Evolutionary conservation across 495 filamentous ascomycete species (phyloP).

Genomic region (Neurospora africana): DNA sequence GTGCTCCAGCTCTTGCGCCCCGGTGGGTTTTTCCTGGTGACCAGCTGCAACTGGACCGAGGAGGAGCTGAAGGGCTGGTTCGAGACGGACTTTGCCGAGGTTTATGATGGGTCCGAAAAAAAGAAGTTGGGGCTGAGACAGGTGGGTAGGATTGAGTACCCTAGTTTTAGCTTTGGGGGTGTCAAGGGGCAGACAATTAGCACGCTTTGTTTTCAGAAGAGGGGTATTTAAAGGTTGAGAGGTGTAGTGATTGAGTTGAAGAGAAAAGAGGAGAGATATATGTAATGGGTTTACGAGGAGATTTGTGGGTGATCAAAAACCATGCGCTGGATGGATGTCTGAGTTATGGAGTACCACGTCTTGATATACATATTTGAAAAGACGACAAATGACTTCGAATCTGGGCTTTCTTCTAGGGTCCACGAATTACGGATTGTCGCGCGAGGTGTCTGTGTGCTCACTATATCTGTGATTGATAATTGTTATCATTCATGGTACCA

Average conservation of each 20-base stretch:
- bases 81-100: conserved; percentile 21
- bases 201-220: conserved; percentile 63
- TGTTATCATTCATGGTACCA: background rate
- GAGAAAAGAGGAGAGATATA: background rate
- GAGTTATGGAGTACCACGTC: too few species aligned
- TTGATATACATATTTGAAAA: background rate
- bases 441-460: background rate
- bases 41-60: conserved; percentile 98
- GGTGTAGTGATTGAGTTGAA: background rate
- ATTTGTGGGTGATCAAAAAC: background rate
- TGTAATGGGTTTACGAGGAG: background rate
- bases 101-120: background rate
- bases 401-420: background rate
- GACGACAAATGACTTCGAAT: background rate
- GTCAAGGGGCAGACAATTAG: conserved; percentile 76
- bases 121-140: conserved; percentile 23
- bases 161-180: conserved; percentile 75
- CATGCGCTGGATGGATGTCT: background rate
- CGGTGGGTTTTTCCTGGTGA: conserved; percentile 70
- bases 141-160: conserved; percentile 65
- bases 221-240: background rate
- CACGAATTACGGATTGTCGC: background rate
- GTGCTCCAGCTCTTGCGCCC: conserved; percentile 53
- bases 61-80: conserved; percentile 75
- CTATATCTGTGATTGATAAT: background rate